These are phyloP conservation scores for Emericellopsis terricola DNA, from an alignment of 495 filamentous ascomycete species.

Conservation along the genomic window DNA sequence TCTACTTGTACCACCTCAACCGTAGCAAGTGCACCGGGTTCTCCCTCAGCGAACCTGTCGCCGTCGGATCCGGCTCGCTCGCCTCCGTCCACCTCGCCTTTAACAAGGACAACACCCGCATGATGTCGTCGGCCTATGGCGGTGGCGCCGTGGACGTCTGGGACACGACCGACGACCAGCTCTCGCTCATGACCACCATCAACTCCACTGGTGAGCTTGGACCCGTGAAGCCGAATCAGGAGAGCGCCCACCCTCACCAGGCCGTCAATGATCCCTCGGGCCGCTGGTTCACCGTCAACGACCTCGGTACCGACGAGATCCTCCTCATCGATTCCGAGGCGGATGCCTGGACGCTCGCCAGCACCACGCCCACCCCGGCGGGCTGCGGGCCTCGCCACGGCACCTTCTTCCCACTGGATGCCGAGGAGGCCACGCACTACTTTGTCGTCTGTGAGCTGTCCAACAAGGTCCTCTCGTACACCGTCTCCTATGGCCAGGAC, in stretches of 20 bases:
- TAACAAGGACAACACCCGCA: constrained; percentile 11
- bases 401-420: constrained; percentile 10
- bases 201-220: constrained; percentile 7
- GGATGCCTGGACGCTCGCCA: constrained; percentile 8
- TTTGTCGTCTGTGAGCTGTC: constrained; percentile 12
- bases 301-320: constrained; percentile 14
- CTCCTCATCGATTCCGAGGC: constrained; percentile 11
- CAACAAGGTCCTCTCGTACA: constrained; percentile 12
- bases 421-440: constrained; percentile 8
- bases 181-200: constrained; percentile 9
- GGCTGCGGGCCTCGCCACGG: constrained; percentile 16
- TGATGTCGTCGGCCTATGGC: constrained; percentile 13
- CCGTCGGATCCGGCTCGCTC: constrained; percentile 7
- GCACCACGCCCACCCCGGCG: constrained; percentile 3
- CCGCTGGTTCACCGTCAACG: constrained; percentile 14
- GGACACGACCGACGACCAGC: constrained; percentile 9
- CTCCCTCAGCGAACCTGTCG: neutral
- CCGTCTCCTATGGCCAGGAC: constrained; percentile 8
- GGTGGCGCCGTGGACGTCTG: constrained; percentile 12
- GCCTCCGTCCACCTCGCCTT: constrained; percentile 16
- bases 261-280: constrained; percentile 14
- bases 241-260: constrained; percentile 13
- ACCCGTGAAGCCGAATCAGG: constrained; percentile 6
- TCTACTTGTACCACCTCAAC: constrained; percentile 4
- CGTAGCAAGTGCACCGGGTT: constrained; percentile 1